Base-by-base conservation (phyloP, 176 grass and related monocot species). In the Musa beccarii region DNA sequence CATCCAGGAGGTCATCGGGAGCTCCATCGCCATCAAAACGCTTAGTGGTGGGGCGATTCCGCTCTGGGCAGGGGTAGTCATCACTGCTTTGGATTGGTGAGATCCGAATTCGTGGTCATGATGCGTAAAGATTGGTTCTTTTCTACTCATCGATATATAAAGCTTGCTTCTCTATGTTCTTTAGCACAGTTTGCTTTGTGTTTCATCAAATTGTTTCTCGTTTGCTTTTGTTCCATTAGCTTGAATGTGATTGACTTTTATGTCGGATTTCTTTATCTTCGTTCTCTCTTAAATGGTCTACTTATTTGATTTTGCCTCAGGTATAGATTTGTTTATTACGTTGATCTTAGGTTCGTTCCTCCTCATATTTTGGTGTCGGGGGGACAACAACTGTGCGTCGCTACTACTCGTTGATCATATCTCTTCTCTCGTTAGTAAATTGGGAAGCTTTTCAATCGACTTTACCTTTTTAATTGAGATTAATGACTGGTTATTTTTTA, bases 1-100 rank as follows among this genome's bases (percentile, higher is more conserved):
- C 78, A 96, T 96, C 26, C 92, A 96, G 81, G 89, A 96, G 85
- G 92, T 96, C 78, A 92, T 96, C 71, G 89, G 92, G 74, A 96
- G 92, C 73, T 87, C 89, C 54, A 96, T 96, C 81, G 89, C 92
- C 76, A 96, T 92, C 75, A 96, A 89, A 80, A 92, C 92, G 28
- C 92, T 92, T 21, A 92, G 87, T 17, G 87, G 76, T 0, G 89
- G 92, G 67, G 63, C 26, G 29, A 86, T 96, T 22, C 89, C 92
- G 65, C 89, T 96, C 69, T 96, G 89, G 92, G 92, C 76, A 51
- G 89, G 92, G 4, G 92, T 96, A 49, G 79, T 96, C 83, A 88
- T 96, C 72, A 92, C 89, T 9, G 92, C 89, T 2, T 9, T 96
- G 54, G 89, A 96, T 87, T 96, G 89, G 92, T 96, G 16, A 61